These are phyloP conservation scores for Tripterygium wilfordii DNA, from an alignment of 177 flowering plant genomes.

Conservation along the genomic window DNA sequence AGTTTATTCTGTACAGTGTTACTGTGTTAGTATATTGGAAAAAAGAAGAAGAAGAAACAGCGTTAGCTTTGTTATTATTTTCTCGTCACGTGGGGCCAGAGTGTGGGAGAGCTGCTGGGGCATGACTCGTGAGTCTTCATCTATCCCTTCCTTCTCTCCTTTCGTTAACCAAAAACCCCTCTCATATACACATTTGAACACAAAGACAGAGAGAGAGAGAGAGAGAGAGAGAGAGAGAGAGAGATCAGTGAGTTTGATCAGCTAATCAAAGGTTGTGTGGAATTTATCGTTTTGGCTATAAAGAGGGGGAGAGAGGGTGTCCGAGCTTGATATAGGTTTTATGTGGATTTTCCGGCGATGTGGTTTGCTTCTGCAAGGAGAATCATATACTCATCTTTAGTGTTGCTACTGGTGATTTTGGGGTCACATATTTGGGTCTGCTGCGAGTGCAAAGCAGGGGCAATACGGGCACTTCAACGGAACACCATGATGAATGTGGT, in stretches of 20 bases:
- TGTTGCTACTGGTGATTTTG: constrained; percentile 15
- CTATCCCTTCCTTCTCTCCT: constrained; percentile 2
- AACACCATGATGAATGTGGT: not conserved
- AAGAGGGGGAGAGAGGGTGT: no score
- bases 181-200: not conserved
- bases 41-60: no score
- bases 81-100: constrained; percentile 30
- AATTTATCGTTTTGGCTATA: no score
- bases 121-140: constrained; percentile 2
- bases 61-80: no score
- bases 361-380: constrained; percentile 19
- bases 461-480: constrained; percentile 23
- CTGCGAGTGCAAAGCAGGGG: constrained; percentile 22
- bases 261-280: no score
- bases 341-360: constrained; percentile 25
- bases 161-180: not conserved
- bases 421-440: constrained; percentile 33
- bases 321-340: no score
- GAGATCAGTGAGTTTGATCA: no score
- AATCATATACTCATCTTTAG: constrained; percentile 4
- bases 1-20: no score
- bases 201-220: constrained; percentile 5
- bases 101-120: no score
- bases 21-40: no score
- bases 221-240: no score